Evolutionary conservation across 345 rosid species (phyloP).

Genomic region (Pugionium cornutum): DNA sequence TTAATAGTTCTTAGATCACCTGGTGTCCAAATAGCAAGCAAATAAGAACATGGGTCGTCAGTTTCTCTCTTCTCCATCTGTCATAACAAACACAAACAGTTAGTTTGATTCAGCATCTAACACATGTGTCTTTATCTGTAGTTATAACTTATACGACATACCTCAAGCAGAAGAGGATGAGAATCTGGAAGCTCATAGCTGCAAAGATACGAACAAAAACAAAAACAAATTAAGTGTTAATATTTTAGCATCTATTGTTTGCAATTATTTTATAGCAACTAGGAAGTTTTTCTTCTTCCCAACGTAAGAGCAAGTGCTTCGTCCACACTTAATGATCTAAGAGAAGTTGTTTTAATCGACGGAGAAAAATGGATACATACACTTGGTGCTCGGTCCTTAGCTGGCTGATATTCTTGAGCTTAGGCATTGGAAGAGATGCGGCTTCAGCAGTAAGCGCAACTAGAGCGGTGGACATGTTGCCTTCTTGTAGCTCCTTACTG

Average conservation of each 20-base stretch:
- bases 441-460: conserved; percentile 75
- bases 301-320: background rate
- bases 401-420: conserved; percentile 78
- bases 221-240: background rate
- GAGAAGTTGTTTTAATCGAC: background rate
- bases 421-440: conserved; percentile 82
- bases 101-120: conserved; percentile 2
- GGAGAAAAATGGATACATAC: conserved; percentile 51
- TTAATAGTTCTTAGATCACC: conserved; percentile 46
- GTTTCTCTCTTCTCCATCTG: conserved; percentile 80
- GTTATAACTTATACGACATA: conserved; percentile 43
- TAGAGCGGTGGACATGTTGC: conserved; percentile 69
- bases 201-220: conserved; percentile 36
- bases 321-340: background rate
- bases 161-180: conserved; percentile 77
- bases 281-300: background rate
- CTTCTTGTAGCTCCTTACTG: conserved; percentile 66
- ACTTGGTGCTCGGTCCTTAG: conserved; percentile 92
- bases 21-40: conserved; percentile 98
- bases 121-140: conserved; percentile 5
- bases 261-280: conserved; percentile 1
- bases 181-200: conserved; percentile 89
- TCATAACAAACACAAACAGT: conserved; percentile 28
- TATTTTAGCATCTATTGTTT: background rate
- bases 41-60: conserved; percentile 83